Base-by-base conservation (phyloP, 805 yeast species). In the Ogataea allantospora region DNA sequence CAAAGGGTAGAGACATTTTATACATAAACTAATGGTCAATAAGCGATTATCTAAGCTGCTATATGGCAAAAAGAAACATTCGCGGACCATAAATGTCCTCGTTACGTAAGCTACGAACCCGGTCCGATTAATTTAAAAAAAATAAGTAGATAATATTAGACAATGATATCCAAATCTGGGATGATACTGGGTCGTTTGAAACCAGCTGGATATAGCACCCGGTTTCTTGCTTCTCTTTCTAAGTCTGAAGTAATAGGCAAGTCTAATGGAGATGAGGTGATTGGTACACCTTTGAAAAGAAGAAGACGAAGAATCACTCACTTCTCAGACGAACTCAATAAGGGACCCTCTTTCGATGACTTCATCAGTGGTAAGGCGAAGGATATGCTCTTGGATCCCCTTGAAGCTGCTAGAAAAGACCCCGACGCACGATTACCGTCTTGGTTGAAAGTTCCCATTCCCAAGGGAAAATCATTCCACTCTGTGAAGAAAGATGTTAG, bases 401-500 rank as follows among this genome's bases (percentile, higher is more conserved):
- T 89, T 23, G 88, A 80, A 47, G 70, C 72, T 17, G 88, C 88
- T 0, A 70, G 88, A 54, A 73, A 70, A 33, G 86, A 80, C 44
- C 79, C 83, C 4, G 70, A 77, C 25, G 78, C 78, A 25, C 73
- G 95, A 51, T 67, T 93, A 40, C 99, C 99, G 3, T 68, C 77
- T 31, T 93, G 99, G 99, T 71, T 93, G 37, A 88, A 87, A 60
- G 95, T 89, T 2, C 95, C 95, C 2, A 91, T 93, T 46, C 99
- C 99, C n/a, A 87, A 86, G 66, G 99, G 99, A 30, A 73, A 80
- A 46, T 81, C 84, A 18, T 93, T 77, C 61, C 80, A 80, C 52
- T 80, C 78, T 50, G 70, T 93, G 50, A 88, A 91, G 57, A 75
- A 78, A 32, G 99, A 93, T 57, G 81, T 93, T 22, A 73, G 88